Base-by-base conservation (phyloP, 371 early-diverging fungal species). In the Conidiobolus incongruus region DNA sequence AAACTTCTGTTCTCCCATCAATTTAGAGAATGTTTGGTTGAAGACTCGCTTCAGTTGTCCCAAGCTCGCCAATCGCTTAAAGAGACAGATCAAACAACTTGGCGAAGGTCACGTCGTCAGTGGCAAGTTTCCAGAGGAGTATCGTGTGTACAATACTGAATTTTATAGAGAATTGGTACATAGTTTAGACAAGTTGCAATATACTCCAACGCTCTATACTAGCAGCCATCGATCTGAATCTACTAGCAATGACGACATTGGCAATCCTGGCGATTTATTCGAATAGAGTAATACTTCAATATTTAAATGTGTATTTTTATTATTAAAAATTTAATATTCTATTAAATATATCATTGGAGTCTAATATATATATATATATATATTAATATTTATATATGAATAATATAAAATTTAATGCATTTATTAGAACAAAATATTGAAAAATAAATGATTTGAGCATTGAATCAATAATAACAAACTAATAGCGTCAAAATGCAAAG, bases 1-100 rank as follows among this genome's bases (percentile, higher is more conserved):
- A 49, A 81, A 85, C 58, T 80, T 77, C 47, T 78, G 78, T 45
- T 75, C 77, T 0, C 59, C 61, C 0, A 70, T 75, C 13, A 75
- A 73, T 47, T 59, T 76, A 15, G 85, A 85, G 44, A 52, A 55
- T 17, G 80, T 82, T 1, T 81, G 71, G 62, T 60, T 81, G 4
- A 48, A 58, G 31, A 76, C 82, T 2, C 64, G 85, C 4, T 60
- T 65, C 45, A 56, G 68, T 0, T 67, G 81, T n/a, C 84, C 84
- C 16, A 68, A 72, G 38, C 45, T 83, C 29, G 73, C 76, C 0
- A 58, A 52, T 23, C 67, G 70, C 36, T 47, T 83, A 8, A 51
- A 48, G 13, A 45, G 54, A 12, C 52, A 69, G 46, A 55, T 70
- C 11, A 54, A 59, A 33, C 46, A 61, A 35, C 47, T 68, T 23